Base-by-base conservation (phyloP, 257 asterid species). In the Ilex aquifolium region DNA sequence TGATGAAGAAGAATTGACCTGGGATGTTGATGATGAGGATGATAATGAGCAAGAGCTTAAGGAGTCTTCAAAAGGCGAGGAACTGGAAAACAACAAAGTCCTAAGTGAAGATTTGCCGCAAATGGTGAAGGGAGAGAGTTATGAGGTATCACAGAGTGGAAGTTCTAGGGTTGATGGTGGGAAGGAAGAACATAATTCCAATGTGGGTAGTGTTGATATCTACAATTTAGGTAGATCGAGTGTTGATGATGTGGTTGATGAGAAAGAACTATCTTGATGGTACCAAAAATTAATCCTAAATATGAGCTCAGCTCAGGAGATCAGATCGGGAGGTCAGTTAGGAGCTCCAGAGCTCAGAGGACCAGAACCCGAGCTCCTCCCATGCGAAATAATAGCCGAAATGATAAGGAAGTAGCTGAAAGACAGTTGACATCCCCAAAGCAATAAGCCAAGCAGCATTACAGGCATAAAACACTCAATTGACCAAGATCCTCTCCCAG, bases 1-100 rank as follows among this genome's bases (percentile, higher is more conserved):
- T 65, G 87, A 83, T 8, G 95, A 88, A 4, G 96, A 87, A 62
- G 96, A 84, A 65, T 78, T 84, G 56, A 76, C 94, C 4, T 88
- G 95, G 96, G 98, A 88, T 64, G 83, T 88, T 2, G 96, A 91
- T 27, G 95, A 87, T 39, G 94, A 53, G 11, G 31, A 53, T 2
- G 57, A 71, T 0, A 59, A 58, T 36, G 42, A 36, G 42, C 5
- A 36, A 31, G 56, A 32, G 46, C 31, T 31, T 56, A 40, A 17
- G 50, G 75, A 32, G 68, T 64, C 63, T 56, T 36, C n/a, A 42
- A 69, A 79, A 50, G 79, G 67, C 21, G 72, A 65, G 31, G 78
- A 72, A 53, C 60, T 21, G 32, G 72, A 14, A 5, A 69, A 30
- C 7, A 62, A 64, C 57, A 58, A 68, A 65, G 77, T 30, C 7